A percentile compares a stretch with the other conserved stretches of the same genome.
phyloP scores from a whole-genome alignment of 495 filamentous ascomycete species.

The Aspergillus ellipticus region DNA sequence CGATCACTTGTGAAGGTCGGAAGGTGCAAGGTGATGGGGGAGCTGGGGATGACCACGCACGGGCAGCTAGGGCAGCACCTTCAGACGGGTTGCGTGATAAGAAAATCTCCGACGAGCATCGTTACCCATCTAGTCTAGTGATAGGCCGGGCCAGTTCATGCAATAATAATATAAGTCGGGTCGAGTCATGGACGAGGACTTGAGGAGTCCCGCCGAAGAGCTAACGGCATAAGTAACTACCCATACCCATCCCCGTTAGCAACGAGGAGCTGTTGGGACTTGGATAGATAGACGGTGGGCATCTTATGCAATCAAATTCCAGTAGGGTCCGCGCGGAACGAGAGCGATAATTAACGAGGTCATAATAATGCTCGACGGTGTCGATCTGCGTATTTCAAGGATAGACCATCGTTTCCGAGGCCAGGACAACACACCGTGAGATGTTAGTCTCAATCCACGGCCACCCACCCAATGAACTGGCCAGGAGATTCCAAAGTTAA shows the following conservation, averaged over 20 bases:
- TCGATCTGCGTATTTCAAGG: constrained; percentile 5
- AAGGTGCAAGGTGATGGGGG: background rate
- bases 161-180: constrained; percentile 6
- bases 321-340: background rate
- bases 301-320: constrained; percentile 7
- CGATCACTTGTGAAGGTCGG: constrained; percentile 7
- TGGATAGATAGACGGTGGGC: background rate
- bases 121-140: constrained; percentile 6
- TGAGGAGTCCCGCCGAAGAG: background rate
- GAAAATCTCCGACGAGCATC: constrained; percentile 10
- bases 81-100: constrained; percentile 8
- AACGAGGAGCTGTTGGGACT: background rate
- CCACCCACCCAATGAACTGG: background rate
- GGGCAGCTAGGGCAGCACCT: constrained; percentile 9
- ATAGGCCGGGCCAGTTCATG: constrained; percentile 8
- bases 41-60: constrained; percentile 12
- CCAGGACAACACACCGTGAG: background rate
- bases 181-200: background rate
- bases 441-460: background rate
- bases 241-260: no score
- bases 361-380: background rate
- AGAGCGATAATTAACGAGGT: background rate
- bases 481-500: background rate
- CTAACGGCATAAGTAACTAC: no score
- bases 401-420: background rate